These are phyloP conservation scores for Mycena capillaripes DNA, from an alignment of 768 basidiomycete species.

Conservation along the genomic window DNA sequence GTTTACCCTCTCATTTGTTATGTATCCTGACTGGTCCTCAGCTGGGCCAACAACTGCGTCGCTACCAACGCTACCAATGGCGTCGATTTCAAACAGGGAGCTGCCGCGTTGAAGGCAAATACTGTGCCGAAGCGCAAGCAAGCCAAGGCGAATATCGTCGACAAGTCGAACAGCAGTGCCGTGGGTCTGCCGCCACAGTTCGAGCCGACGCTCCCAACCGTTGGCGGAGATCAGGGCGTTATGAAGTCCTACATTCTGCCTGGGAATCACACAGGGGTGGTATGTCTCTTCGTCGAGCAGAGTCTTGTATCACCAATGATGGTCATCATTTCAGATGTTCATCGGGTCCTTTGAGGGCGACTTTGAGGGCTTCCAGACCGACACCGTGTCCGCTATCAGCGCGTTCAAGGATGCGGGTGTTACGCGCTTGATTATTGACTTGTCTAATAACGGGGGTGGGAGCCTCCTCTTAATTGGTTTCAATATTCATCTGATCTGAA, in stretches of 20 bases:
- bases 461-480: background rate
- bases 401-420: constrained; percentile 64
- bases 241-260: constrained; percentile 71
- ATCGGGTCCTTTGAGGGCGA: constrained; percentile 70
- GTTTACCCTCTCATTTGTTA: background rate
- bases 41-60: constrained; percentile 73
- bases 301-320: background rate
- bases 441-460: constrained; percentile 75
- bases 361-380: constrained; percentile 65
- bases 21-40: constrained; percentile 40
- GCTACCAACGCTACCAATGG: constrained; percentile 66
- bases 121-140: constrained; percentile 39
- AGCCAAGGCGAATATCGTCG: constrained; percentile 57
- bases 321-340: constrained; percentile 60
- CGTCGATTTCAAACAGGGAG: constrained; percentile 52
- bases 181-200: constrained; percentile 63
- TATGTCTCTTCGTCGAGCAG: constrained; percentile 46
- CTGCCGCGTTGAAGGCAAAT: constrained; percentile 7
- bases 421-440: constrained; percentile 66
- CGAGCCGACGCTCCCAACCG: constrained; percentile 59
- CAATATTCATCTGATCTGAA: background rate
- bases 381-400: constrained; percentile 59
- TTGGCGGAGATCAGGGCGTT: constrained; percentile 62
- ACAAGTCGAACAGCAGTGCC: constrained; percentile 55
- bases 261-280: constrained; percentile 70